Base-by-base conservation (phyloP, 495 filamentous ascomycete species). In the Staphylotrichum longicolle region DNA sequence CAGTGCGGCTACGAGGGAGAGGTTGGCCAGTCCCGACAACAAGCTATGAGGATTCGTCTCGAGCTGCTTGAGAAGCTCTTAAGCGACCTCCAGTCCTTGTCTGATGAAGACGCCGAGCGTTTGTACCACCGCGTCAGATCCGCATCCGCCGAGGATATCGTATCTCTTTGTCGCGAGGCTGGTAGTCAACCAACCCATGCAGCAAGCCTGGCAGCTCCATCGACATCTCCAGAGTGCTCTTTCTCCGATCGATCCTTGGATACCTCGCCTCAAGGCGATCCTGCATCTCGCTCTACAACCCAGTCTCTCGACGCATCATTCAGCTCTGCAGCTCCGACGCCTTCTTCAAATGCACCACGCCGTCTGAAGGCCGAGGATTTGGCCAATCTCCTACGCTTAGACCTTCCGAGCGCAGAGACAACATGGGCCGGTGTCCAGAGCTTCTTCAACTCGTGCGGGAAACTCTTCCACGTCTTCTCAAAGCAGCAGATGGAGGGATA, bases 401-500 rank as follows among this genome's bases (percentile, higher is more conserved):
- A 64, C 34, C 59, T 72, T 32, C 71, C 71, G 12, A 63, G 57
- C 20, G 68, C 70, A 27, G 40, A 62, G 20, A 40, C 45, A 0
- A 71, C 66, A 2, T 60, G 34, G 33, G 57, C 54, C 7, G 70
- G 68, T n/a, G 51, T 74, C 10, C 57, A 68, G n/a, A 63, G 63
- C 51, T 74, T 74, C 64, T 74, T 63, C 61, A 60, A 56, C 55
- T 70, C 60, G 5, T 66, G 65, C 35, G 72, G 70, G 3, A 69
- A 65, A 42, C 65, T 74, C 0, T 74, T 73, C 37, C 66, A 73
- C 42, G 61, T 73, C 49, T 74, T 73, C 33, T 61, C 70, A 0
- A 53, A 39, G 12, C 42, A 55, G 9, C 70, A 74, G 45, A 54
- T 63, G 30, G 47, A 63, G 2, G 20, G 34, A 2, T 66, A 58